Evolutionary conservation across 352 stramenopile species (phyloP).

Genomic region (Pythium plurisporium): DNA sequence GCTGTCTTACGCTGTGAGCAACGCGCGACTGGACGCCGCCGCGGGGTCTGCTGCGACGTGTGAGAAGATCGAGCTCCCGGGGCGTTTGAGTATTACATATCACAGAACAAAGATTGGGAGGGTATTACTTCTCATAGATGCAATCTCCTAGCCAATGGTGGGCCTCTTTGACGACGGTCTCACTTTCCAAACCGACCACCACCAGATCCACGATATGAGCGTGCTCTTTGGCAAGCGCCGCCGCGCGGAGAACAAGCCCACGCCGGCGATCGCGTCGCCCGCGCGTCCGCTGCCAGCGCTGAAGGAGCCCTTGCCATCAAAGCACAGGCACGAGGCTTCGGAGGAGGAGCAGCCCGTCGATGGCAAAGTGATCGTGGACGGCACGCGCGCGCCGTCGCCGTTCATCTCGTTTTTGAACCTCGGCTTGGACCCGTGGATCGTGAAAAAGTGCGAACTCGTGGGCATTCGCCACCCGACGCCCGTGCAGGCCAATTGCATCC

Average conservation of each 20-base stretch:
- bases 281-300: constrained; percentile 3
- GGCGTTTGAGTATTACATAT: too few relatives aligned
- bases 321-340: background rate
- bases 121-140: too few relatives aligned
- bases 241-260: constrained; percentile 26
- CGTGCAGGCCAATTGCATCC: constrained; percentile 90
- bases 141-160: too few relatives aligned
- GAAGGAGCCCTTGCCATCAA: background rate
- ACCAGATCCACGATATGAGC: too few relatives aligned
- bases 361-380: constrained; percentile 45
- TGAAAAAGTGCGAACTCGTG: constrained; percentile 79
- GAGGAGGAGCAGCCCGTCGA: constrained; percentile 10
- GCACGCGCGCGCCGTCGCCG: constrained; percentile 28
- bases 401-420: constrained; percentile 83
- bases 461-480: constrained; percentile 86
- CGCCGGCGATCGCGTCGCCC: constrained; percentile 2
- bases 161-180: too few relatives aligned
- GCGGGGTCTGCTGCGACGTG: too few relatives aligned
- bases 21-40: too few relatives aligned
- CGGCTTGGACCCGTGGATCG: constrained; percentile 83
- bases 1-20: too few relatives aligned
- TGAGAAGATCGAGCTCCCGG: too few relatives aligned
- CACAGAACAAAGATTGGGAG: too few relatives aligned
- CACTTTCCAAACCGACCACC: too few relatives aligned
- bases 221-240: constrained; percentile 76